Evolutionary conservation across 768 basidiomycete species (phyloP).

Genomic region (Holtermannia corniformis): DNA sequence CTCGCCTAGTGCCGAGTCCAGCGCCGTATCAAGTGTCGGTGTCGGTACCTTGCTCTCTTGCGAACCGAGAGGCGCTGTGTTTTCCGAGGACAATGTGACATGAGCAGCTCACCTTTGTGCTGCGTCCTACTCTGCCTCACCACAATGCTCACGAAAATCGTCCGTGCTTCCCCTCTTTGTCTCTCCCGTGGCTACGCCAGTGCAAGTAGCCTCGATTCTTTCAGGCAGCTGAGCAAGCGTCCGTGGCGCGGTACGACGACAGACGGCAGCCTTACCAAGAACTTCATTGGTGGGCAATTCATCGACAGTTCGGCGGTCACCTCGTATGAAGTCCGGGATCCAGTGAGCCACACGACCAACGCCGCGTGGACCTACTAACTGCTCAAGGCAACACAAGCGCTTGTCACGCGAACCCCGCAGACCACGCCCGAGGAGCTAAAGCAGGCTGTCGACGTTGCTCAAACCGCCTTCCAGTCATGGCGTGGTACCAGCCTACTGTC

Average conservation of each 20-base stretch:
- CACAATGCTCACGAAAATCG: too few relatives aligned
- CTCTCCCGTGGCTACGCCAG: too few relatives aligned
- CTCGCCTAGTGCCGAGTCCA: too few relatives aligned
- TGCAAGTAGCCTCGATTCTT: too few relatives aligned
- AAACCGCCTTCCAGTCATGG: slow-evolving; percentile 76
- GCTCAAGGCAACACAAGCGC: slow-evolving; percentile 69
- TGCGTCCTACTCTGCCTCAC: too few relatives aligned
- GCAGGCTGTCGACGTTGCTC: slow-evolving; percentile 67
- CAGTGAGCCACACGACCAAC: slow-evolving; percentile 49
- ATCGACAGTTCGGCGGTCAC: slow-evolving; percentile 61
- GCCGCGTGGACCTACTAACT: neutral
- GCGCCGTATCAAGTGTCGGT: too few relatives aligned
- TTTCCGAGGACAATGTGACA: too few relatives aligned
- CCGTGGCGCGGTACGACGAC: slow-evolving; percentile 76
- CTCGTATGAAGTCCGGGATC: slow-evolving; percentile 78
- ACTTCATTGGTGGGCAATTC: slow-evolving; percentile 79
- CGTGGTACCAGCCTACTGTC: slow-evolving; percentile 67
- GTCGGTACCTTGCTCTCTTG: too few relatives aligned
- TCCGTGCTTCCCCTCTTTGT: too few relatives aligned
- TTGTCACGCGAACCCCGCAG: slow-evolving; percentile 78
- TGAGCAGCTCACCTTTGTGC: too few relatives aligned
- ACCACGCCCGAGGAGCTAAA: slow-evolving; percentile 68
- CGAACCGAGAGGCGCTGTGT: too few relatives aligned
- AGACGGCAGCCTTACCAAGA: slow-evolving; percentile 71
- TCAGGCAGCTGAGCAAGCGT: neutral